These are phyloP conservation scores for Polysphondylium violaceum DNA, from an alignment of 78 protist genomes.

Conservation along the genomic window DNA sequence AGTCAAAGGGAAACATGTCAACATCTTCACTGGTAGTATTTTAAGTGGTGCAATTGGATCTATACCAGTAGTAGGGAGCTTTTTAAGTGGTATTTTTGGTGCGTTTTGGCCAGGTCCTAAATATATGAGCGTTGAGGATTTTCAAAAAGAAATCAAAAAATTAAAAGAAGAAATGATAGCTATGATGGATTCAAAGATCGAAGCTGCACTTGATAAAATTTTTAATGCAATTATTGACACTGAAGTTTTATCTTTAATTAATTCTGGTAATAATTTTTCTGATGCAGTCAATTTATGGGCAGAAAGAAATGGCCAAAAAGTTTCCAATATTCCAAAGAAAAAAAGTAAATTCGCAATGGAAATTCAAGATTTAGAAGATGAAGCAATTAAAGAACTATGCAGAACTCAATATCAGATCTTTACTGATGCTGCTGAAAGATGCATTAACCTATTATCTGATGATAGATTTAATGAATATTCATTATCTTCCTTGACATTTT, in stretches of 20 bases:
- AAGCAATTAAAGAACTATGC: slow-evolving; percentile 1
- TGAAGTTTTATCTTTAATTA: slow-evolving; percentile 9
- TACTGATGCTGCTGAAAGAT: neutral
- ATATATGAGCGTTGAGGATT: neutral
- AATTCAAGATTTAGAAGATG: slow-evolving; percentile 5
- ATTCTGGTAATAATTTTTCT: slow-evolving; percentile 28
- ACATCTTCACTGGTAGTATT: neutral
- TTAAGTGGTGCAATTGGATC: slow-evolving; percentile 5
- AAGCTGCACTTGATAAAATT: slow-evolving; percentile 4
- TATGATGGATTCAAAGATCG: neutral
- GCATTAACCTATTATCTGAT: neutral
- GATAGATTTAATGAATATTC: slow-evolving; percentile 12
- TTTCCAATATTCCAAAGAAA: slow-evolving; percentile 10
- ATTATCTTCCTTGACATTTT: neutral
- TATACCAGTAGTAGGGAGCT: neutral
- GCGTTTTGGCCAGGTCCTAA: slow-evolving; percentile 14
- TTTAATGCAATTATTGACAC: slow-evolving; percentile 10
- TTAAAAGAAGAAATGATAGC: slow-evolving; percentile 7
- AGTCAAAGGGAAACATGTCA: neutral
- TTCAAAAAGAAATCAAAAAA: slow-evolving; percentile 12
- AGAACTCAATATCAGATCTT: slow-evolving; percentile 11
- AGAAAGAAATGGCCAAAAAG: slow-evolving; percentile 30
- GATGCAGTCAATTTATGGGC: slow-evolving; percentile 29
- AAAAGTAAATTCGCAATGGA: slow-evolving; percentile 5
- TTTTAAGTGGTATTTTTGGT: slow-evolving; percentile 3